Conservation (phyloP, 345 rosid species). For the Brassica carinata region DNA sequence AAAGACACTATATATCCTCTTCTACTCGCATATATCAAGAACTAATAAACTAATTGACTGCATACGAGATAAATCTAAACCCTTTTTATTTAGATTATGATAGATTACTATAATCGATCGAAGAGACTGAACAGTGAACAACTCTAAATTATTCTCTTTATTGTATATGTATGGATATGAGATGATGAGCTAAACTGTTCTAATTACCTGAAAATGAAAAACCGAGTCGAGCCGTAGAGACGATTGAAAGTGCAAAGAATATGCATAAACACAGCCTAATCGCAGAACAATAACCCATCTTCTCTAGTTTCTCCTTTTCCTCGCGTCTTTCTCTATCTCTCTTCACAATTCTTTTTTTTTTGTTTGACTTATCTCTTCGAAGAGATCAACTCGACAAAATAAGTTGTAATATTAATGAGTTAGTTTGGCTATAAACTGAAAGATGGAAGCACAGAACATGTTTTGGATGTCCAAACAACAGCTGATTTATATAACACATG, state of each 20-base stretch:
- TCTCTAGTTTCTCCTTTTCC: background rate
- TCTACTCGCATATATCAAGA: background rate
- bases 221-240: conserved; percentile 44
- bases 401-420: background rate
- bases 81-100: background rate
- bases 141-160: no score
- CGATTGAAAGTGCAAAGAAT: conserved; percentile 31
- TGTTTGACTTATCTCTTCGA: background rate
- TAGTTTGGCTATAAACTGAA: background rate
- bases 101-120: background rate
- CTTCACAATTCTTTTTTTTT: background rate
- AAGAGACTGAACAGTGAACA: background rate
- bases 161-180: no score
- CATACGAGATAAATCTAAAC: conserved; percentile 5
- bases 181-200: background rate
- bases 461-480: background rate
- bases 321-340: background rate
- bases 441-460: background rate
- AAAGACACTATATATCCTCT: background rate
- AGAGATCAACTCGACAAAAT: background rate
- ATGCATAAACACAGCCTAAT: conserved; percentile 36
- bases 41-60: background rate
- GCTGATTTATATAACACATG: background rate
- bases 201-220: conserved; percentile 43
- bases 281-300: conserved; percentile 24